Conservation (phyloP, 805 yeast genomes). For the Candida patagonica region DNA sequence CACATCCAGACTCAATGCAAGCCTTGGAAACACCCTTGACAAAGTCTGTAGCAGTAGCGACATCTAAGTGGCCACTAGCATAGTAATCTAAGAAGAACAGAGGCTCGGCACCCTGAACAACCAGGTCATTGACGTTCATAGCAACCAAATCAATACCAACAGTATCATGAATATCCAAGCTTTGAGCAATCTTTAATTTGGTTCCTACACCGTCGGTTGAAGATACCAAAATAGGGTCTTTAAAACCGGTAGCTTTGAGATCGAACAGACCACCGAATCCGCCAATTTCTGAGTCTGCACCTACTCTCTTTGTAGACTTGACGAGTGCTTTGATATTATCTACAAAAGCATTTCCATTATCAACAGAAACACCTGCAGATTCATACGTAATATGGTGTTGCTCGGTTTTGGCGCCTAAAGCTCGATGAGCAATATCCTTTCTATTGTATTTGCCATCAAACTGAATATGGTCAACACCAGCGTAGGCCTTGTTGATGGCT, state of each 20-base stretch:
- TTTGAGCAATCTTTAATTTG: conserved; percentile 89
- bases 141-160: conserved; percentile 98
- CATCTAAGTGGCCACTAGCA: conserved; percentile 88
- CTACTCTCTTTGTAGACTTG: conserved; percentile 85
- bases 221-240: conserved; percentile 71
- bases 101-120: conserved; percentile 99
- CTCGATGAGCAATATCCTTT: conserved; percentile 92
- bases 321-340: conserved; percentile 86
- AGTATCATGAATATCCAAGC: conserved; percentile 81
- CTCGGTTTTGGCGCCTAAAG: conserved; percentile 46
- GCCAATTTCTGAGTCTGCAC: conserved; percentile 97
- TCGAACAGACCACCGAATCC: conserved; percentile 98
- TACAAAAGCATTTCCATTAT: conserved; percentile 84
- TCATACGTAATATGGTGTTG: conserved; percentile 57
- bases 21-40: conserved; percentile 96
- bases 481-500: conserved; percentile 80
- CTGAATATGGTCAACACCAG: conserved; percentile 67
- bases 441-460: conserved; percentile 77
- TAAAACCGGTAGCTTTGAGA: conserved; percentile 76
- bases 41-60: conserved; percentile 73
- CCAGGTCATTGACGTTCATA: conserved; percentile 96
- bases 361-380: conserved; percentile 95
- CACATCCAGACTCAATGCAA: conserved; percentile 91
- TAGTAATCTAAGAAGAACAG: conserved; percentile 90
- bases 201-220: conserved; percentile 99